Conservation (phyloP, 495 filamentous ascomycete genomes). For the Neurospora cerealis region DNA sequence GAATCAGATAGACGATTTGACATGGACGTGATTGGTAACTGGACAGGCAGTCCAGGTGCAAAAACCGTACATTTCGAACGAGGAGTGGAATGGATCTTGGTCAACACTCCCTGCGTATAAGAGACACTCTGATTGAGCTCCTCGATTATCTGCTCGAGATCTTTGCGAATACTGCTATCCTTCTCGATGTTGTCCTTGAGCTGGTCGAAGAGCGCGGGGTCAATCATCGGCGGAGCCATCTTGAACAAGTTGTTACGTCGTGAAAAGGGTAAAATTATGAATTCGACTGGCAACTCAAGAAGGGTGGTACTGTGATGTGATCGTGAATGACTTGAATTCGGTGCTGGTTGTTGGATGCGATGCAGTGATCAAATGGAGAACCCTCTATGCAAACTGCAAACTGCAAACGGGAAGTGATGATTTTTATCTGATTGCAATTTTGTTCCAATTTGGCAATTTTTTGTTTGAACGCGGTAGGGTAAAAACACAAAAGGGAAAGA, state of each 20-base stretch:
- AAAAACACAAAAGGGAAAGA: neutral
- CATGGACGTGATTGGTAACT: neutral
- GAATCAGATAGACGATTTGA: neutral
- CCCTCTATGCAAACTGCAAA: neutral
- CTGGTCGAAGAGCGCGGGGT: slow-evolving; percentile 75
- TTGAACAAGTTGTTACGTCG: neutral
- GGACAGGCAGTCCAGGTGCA: neutral
- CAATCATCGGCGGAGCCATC: slow-evolving; percentile 45
- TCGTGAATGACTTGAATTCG: neutral
- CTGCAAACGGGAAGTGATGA: neutral
- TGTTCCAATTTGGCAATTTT: neutral
- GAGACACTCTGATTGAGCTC: slow-evolving; percentile 56
- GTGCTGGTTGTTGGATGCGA: neutral
- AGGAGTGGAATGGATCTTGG: slow-evolving; percentile 82
- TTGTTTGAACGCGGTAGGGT: neutral
- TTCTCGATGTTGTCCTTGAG: slow-evolving; percentile 87
- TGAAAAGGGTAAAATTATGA: neutral
- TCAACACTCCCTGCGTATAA: slow-evolving; percentile 67
- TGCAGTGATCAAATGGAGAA: neutral
- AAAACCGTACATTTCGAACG: slow-evolving; percentile 55
- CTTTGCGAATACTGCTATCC: slow-evolving; percentile 70
- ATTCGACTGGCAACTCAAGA: neutral
- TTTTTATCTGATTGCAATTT: neutral
- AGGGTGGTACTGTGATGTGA: neutral
- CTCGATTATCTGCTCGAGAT: slow-evolving; percentile 71